A percentile compares a stretch with the other conserved stretches of the same genome.
Evolutionary conservation across 2,329 filamentous ascomycete genomes (phyloP).

Genomic region (Phoma sp.): DNA sequence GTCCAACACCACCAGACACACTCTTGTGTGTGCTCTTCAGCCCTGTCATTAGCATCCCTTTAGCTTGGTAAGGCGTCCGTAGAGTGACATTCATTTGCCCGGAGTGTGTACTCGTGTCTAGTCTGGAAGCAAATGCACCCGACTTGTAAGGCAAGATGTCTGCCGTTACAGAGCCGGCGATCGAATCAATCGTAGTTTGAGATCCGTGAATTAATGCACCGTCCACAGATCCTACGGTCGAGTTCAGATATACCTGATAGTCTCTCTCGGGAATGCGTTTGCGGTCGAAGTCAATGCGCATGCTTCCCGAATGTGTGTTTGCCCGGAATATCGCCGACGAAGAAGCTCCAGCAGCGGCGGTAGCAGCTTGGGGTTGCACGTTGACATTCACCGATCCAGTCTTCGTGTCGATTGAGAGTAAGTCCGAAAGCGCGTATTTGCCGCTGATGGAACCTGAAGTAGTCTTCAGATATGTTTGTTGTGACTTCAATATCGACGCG

Average conservation of each 20-base stretch:
- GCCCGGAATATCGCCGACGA: slow-evolving; percentile 47
- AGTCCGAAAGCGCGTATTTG: slow-evolving; percentile 48
- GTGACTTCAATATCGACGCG: slow-evolving; percentile 42
- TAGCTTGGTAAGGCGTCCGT: slow-evolving; percentile 39
- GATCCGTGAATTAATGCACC: slow-evolving; percentile 52
- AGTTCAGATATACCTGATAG: slow-evolving; percentile 49
- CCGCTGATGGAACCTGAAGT: slow-evolving; percentile 51
- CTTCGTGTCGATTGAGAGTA: slow-evolving; percentile 48
- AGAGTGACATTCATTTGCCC: slow-evolving; percentile 45
- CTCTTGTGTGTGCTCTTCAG: slow-evolving; percentile 46
- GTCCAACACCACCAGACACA: slow-evolving; percentile 41
- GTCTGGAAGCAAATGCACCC: slow-evolving; percentile 31
- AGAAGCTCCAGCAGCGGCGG: slow-evolving; percentile 33
- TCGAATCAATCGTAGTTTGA: slow-evolving; percentile 42
- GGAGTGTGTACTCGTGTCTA: slow-evolving; percentile 45
- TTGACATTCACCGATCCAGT: slow-evolving; percentile 51
- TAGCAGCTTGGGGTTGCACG: slow-evolving; percentile 46
- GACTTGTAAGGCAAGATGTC: slow-evolving; percentile 47
- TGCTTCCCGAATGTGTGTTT: slow-evolving; percentile 45
- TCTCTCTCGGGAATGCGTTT: slow-evolving; percentile 49
- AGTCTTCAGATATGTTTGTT: slow-evolving; percentile 49
- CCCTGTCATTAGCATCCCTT: slow-evolving; percentile 30
- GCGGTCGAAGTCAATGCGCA: slow-evolving; percentile 45
- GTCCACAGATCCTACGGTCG: slow-evolving; percentile 46
- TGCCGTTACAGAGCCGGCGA: slow-evolving; percentile 47